Base-by-base conservation (phyloP, 805 yeast genomes). In the Ogataea siamensis region DNA sequence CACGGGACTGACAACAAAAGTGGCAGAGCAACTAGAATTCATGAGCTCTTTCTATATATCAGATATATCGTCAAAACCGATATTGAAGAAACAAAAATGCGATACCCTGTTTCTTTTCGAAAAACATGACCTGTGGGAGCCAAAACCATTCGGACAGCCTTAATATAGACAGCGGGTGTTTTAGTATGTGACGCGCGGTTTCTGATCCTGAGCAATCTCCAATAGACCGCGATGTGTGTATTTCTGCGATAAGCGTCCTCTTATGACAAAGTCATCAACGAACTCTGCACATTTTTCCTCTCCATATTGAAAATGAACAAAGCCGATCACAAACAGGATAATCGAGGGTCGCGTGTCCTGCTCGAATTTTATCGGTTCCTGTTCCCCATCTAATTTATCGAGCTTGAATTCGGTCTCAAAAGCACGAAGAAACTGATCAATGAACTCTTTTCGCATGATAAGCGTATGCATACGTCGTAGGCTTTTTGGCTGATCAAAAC, bases 71-170 rank as follows among this genome's bases (percentile, higher is more conserved):
- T 35, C 21, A 9, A 25, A 17, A 18, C 40, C 37, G 21, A 30
- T 39, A 22, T 18, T 38, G 38, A 40, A 34, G 27, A 36, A 21
- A 30, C 21, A 11, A 24, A 40, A 30, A 18, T 28, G 14, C 11
- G 23, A 25, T 7, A 16, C 34, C 16, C 25, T 32, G 21, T 42
- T 28, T 15, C 27, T 61, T 4, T 68, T 71, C 48, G 67, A 63
- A 29, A 40, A 41, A 11, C 59, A 60, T 31, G 38, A 55, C 0
- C 46, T 64, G 23, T 79, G 83, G 83, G 52, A 53, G 15, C 75
- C 81, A 0, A 67, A 58, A 39, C 81, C 84, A 1, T 77, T 78
- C 58, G 85, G 85, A 5, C 18, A 31, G 25, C 22, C 17, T 16
- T 30, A 24, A 28, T 16, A 4, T 13, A 13, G n/a, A 17, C 15